Base-by-base conservation (phyloP, 2,329 filamentous ascomycete genomes). In the Aspergillus neoniger region DNA sequence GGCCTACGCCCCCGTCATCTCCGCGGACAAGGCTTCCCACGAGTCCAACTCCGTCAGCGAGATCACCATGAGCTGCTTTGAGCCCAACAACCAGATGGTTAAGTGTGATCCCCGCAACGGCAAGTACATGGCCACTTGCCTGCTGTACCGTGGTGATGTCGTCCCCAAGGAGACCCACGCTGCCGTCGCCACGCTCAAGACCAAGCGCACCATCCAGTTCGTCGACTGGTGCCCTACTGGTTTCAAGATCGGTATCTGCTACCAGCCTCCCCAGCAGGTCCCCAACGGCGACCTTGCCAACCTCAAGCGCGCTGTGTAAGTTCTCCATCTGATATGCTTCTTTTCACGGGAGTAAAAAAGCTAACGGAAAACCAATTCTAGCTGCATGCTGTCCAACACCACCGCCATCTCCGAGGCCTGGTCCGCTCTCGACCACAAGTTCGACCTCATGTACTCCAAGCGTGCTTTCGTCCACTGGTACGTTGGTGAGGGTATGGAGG, bases 211-310 rank as follows among this genome's bases (percentile, higher is more conserved):
- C 72, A 96, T 99, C 78, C 93, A 98, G 83, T 96, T 98, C 79
- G 95, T 99, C 77, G 95, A 99, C 84, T 99, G 95, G 95, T 99
- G 95, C 88, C 95, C 95, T 64, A 99, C 95, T 81, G 95, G 95
- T 71, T 99, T 99, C 90, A 99, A 99, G 91, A 91, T 99, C 71
- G 95, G 95, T 86, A 99, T 99, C 86, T 97, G 93, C 91, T 98
- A 96, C 89, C 93, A 98, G 85, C 91, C 93, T 76, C 94, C 94
- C 69, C 88, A 96, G 84, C 90, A 91, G 82, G 94, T 98, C 60
- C 95, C 92, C 75, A 96, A 97, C 82, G 94, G 94, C 74, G 95
- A 98, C 77, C 87, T 98, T 67, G 94, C 95, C 81, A 95, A 96
- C 86, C 94, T 97, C 81, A 92, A 94, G 87, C 94, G 95, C 76